These are phyloP conservation scores for Leishmania aethiopica DNA, from an alignment of 208 protist species.

Conservation along the genomic window DNA sequence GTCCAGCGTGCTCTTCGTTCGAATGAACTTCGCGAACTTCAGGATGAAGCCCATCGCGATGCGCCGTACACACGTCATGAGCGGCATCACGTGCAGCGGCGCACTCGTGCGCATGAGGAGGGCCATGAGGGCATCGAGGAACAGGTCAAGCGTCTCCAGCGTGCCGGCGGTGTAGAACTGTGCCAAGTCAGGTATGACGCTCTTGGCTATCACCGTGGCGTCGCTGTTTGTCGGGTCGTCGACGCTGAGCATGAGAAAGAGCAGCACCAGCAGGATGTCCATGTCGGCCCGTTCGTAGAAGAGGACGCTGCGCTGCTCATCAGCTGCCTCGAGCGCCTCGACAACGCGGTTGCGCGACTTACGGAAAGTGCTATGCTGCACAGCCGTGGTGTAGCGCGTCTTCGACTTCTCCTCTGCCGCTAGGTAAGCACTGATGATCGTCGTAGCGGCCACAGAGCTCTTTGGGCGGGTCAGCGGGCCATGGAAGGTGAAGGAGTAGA, in stretches of 20 bases:
- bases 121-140: conserved; percentile 86
- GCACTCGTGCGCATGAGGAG: conserved; percentile 76
- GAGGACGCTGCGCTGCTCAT: conserved; percentile 70
- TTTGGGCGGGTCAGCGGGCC: conserved; percentile 57
- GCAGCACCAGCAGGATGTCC: conserved; percentile 74
- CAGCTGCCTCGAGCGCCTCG: conserved; percentile 67
- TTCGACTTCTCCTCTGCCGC: conserved; percentile 56
- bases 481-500: conserved; percentile 84
- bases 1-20: conserved; percentile 58
- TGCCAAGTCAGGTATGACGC: conserved; percentile 67
- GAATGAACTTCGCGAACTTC: conserved; percentile 73
- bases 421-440: conserved; percentile 69
- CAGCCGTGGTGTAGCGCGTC: conserved; percentile 76
- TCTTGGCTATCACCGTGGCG: conserved; percentile 58
- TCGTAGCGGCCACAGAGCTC: conserved; percentile 43
- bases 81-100: conserved; percentile 83
- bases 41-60: conserved; percentile 78
- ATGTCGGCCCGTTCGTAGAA: conserved; percentile 87
- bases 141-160: conserved; percentile 79
- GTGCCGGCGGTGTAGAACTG: conserved; percentile 78
- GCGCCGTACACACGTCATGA: conserved; percentile 79
- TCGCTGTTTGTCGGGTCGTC: conserved; percentile 84
- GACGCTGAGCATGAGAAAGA: conserved; percentile 84
- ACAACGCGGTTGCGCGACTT: conserved; percentile 88
- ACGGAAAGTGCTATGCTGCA: conserved; percentile 59